Base-by-base conservation (phyloP, 2,329 filamentous ascomycete species). In the Hymenoscyphus linearis region DNA sequence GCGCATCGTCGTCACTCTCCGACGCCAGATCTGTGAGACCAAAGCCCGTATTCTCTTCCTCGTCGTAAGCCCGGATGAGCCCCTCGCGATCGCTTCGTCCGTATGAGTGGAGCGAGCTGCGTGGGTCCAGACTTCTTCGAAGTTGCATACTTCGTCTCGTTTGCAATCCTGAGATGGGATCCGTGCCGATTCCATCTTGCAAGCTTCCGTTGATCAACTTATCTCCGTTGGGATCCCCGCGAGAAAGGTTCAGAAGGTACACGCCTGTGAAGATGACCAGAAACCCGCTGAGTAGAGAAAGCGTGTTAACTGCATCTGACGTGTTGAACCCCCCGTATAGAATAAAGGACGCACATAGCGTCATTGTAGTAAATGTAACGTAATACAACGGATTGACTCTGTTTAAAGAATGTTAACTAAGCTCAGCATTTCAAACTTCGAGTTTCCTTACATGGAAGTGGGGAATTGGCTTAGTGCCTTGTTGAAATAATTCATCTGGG, bases 401-500 rank as follows among this genome's bases (percentile, higher is more conserved):
- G 52, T 54, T 54, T 6, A 12, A 31, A 22, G 13, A 36, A 18
- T 37, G 67, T 64, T 22, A 47, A 47, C 14, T 22, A 47, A 12
- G 40, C 40, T 47, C 18, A 69, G 62, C 52, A 14, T 50, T 50
- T 14, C 34, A 58, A 57, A 47, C 31, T 31, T 61, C 4, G 35
- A 12, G 16, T 27, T 57, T 35, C 13, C 90, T 74, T 83, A 96
- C 93, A 99, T 96, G 70, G 96, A 96, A 35, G 95, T 97, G 34
- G 91, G 93, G 77, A 98, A 99, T 71, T 96, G 92, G 75, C 91
- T 96, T 63, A 99, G 79, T 7, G 95, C 95, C 77, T 99, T 99
- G 82, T 99, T 99, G 78, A 99, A 96, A 77, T 99, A 99, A 77
- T 99, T 99, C 95, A 99, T 98, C 80, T 99, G 95, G 9, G 93